Base-by-base conservation (phyloP, 2,329 filamentous ascomycete species). In the Capronia epimyces region DNA sequence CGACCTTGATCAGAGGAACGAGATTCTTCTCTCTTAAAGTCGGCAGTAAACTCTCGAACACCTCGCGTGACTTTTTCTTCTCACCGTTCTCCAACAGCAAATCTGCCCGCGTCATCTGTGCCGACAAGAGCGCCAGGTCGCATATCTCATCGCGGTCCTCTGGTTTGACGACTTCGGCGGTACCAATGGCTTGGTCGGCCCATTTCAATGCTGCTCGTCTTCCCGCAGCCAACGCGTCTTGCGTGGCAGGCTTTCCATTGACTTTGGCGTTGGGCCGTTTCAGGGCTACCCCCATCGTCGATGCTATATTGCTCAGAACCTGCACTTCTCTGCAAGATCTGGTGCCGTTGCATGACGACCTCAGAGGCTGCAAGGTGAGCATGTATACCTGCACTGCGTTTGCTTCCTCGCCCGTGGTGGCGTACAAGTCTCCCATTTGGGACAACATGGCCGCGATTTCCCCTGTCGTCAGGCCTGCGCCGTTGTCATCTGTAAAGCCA, bases 401-500 rank as follows among this genome's bases (percentile, higher is more conserved):
- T 39, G 53, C 49, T 49, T 59, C 54, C 40, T 62, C 60, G 20
- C 60, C 60, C 6, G 56, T 55, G 2, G 55, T 58, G 6, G 56
- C 57, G 31, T 62, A 60, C 5, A 62, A 45, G 41, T 59, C 58
- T 7, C 60, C 58, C 58, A 60, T 60, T 39, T 59, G 58, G 20
- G 51, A 56, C 41, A 62, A 44, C 55, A 62, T 57, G 9, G 62
- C 60, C 3, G 64, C 66, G 47, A 67, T 65, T 63, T 74, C 69
- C 42, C 65, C 61, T 21, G 68, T 61, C 39, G 63, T 69, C 62
- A 72, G 43, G 63, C 68, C 71, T 32, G 64, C 57, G 25, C 64
- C 60, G 32, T 61, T 66, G 18, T 67, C 62, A 27, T 65, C 60
- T 52, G 62, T 60, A 2, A 86, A 71, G 1, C 86, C 86, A 13